Evolutionary conservation across 768 basidiomycete genomes (phyloP), one percentile per base, ranked within the genome.

Genomic region (Psilocybe cyanescens): DNA sequence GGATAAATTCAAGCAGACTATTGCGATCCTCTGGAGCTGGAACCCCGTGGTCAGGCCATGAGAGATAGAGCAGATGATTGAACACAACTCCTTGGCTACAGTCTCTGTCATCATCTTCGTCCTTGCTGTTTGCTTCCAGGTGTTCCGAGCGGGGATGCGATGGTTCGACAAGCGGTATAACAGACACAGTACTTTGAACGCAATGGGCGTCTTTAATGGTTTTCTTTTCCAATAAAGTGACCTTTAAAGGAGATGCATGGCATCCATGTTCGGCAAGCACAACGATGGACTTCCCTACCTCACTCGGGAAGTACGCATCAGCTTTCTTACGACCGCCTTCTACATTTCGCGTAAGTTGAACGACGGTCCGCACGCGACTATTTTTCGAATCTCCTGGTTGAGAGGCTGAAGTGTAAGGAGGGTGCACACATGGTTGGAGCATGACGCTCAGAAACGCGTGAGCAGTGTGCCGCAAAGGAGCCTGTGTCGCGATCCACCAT

Each of bases 1-100:
- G 78, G 47, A 87, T 64, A 69, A 94, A 93, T 24, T 75, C 74
- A 29, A 92, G 72, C 14, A 94, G 75, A 45, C 82, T 83, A n/a
- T 75, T 77, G 45, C 81, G 82, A 62, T 92, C 85, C 59, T 84
- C 78, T 37, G 77, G 78, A 44, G 80, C 71, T 8, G 93, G 93
- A n/a, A 94, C 85, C 29, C 92, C 90, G 66, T 92, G 87, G 72
- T 95, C 93, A 14, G 93, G 93, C 93, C 93, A 95, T 2, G 87
- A 86, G 17, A 78, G 75, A 68, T 88, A 94, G 35, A 93, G 72
- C 73, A 94, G 65, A 70, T 94, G 93, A 51, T 83, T 82, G 73
- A 94, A 91, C 31, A 79, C 71, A 54, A 86, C 70, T 17, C 81
- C 67, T 44, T 79, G 71, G 9, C 71, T 67, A 31, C 65, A 55